Base-by-base conservation (phyloP, 2,329 filamentous ascomycete species). In the Boeremia exigua region DNA sequence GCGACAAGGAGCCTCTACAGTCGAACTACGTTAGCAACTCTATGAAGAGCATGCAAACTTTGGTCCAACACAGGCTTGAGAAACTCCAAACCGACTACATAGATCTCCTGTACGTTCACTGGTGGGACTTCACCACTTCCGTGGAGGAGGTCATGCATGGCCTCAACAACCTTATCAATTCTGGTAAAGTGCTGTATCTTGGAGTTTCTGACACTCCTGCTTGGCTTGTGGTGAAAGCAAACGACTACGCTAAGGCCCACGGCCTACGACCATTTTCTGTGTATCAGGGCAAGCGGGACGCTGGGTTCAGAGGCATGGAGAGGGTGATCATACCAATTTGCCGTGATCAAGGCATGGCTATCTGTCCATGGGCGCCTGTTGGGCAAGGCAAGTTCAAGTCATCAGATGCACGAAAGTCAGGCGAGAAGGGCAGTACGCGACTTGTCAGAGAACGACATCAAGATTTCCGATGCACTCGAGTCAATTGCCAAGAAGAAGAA, bases 61-160 rank as follows among this genome's bases (percentile, higher is more conserved):
- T 57, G 29, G 19, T 65, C 14, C 59, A 65, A 25, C 38, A 38
- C 1, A 61, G 56, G 2, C 56, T 68, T 10, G 61, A 54, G 56
- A 54, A 56, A 55, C 47, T 73, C 19, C 38, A 88, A 86, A 75
- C 79, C 88, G 48, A 81, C 48, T 92, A 90, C 67, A 85, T 91
- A 54, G 89, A 92, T 66, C 47, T 75, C 9, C 60, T 70, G 47
- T 75, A 75, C 55, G 44, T 72, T 10, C 78, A 79, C 56, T 69
- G 76, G 59, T 80, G 76, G 76, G 78, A 79, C 61, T 74, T 67
- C 56, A 74, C 75, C 2, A 77, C 75, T 11, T 74, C 72, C 3
- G 72, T 80, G 27, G 73, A 76, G 29, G 78, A 80, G 59, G 59
- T 80, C 8, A 80, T 80, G 78, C 70, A 78, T 42, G 64, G 67